A percentile compares a stretch with the other conserved stretches of the same genome.
phyloP scores from a whole-genome alignment of 2,329 filamentous ascomycete genomes.

The Teratosphaeria epicoccoides region DNA sequence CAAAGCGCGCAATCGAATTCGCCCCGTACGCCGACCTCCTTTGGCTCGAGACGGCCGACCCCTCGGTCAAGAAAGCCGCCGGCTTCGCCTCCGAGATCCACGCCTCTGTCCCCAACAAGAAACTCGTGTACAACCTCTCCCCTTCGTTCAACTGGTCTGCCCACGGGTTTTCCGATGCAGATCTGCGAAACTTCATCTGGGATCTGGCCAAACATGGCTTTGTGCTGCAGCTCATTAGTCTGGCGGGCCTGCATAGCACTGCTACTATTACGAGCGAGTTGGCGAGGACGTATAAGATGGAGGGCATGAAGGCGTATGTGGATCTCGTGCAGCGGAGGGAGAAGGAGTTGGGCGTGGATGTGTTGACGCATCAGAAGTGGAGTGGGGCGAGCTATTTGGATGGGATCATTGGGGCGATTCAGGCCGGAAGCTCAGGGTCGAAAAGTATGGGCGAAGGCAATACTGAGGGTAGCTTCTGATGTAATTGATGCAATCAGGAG shows the following conservation, averaged over 20 bases:
- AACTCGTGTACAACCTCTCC: constrained; percentile 89
- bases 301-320: constrained; percentile 97
- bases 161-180: constrained; percentile 76
- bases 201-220: constrained; percentile 83
- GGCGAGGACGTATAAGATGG: constrained; percentile 68
- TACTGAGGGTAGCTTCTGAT: constrained; percentile 53
- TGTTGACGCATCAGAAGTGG: constrained; percentile 92
- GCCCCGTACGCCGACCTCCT: constrained; percentile 87
- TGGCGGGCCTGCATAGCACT: constrained; percentile 53
- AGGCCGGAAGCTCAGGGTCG: constrained; percentile 79
- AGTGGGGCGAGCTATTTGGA: constrained; percentile 68
- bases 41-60: constrained; percentile 93
- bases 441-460: constrained; percentile 94
- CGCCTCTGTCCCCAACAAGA: constrained; percentile 61
- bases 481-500: background rate
- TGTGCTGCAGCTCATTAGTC: constrained; percentile 53
- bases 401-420: constrained; percentile 78
- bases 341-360: constrained; percentile 82
- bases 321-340: constrained; percentile 80
- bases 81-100: constrained; percentile 70
- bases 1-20: constrained; percentile 85
- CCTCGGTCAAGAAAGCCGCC: constrained; percentile 65
- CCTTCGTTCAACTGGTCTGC: constrained; percentile 99
- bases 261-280: constrained; percentile 62
- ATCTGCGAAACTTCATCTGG: constrained; percentile 88